Evolutionary conservation across 768 basidiomycete species (phyloP).

Genomic region (Lepiota brunneoincarnata): DNA sequence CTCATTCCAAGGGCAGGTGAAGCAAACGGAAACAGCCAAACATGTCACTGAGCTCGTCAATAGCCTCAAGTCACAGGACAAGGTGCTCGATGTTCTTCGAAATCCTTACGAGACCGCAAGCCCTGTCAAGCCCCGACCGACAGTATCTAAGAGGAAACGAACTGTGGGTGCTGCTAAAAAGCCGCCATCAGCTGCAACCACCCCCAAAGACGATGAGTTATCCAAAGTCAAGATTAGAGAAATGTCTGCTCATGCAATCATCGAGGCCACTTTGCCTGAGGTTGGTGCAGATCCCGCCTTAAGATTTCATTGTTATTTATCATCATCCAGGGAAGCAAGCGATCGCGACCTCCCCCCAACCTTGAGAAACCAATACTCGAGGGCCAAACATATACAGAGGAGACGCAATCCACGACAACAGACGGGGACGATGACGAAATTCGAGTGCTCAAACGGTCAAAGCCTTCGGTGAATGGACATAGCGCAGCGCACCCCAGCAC

Average conservation of each 20-base stretch:
- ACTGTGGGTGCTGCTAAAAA: conserved; percentile 36
- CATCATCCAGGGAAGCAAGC: conserved; percentile 64
- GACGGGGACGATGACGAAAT: conserved; percentile 36
- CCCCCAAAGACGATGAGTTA: conserved; percentile 22
- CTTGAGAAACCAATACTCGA: conserved; percentile 33
- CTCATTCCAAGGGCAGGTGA: conserved; percentile 19
- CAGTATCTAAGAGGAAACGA: conserved; percentile 41
- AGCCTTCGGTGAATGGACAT: conserved; percentile 31
- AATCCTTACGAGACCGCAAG: conserved; percentile 79
- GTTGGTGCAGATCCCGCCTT: conserved; percentile 30
- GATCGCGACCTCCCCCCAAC: conserved; percentile 67
- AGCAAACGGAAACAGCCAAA: conserved; percentile 64
- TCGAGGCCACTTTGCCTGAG: conserved; percentile 78
- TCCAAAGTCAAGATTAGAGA: conserved; percentile 27
- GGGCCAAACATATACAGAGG: background rate
- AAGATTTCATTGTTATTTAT: conserved; percentile 8
- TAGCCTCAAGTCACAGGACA: conserved; percentile 61
- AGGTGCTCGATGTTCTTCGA: conserved; percentile 44
- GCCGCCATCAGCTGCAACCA: conserved; percentile 24
- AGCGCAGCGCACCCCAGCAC: conserved; percentile 11
- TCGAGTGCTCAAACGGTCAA: conserved; percentile 40
- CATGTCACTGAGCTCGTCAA: conserved; percentile 71
- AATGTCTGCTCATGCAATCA: conserved; percentile 61
- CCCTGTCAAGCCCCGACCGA: conserved; percentile 50
- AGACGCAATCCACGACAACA: background rate